A percentile compares a stretch with the other conserved stretches of the same genome.
Evolutionary conservation across 768 basidiomycete species (phyloP).

Genomic region (Tubosaeta sp.): DNA sequence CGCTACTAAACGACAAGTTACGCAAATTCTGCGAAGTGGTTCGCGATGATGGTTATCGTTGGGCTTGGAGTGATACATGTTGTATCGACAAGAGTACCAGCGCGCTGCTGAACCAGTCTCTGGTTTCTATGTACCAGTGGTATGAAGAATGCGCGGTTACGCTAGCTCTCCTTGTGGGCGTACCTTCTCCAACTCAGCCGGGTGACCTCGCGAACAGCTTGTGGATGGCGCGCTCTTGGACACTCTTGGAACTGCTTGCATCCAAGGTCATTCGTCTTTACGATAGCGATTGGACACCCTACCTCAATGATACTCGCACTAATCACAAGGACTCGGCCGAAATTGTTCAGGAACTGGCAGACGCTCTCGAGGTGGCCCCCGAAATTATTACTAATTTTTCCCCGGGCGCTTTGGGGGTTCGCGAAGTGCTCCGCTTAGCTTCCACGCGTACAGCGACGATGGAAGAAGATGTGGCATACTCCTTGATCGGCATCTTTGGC

Average conservation of each 20-base stretch:
- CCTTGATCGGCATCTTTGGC: conserved; percentile 6
- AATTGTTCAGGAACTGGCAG: conserved; percentile 6
- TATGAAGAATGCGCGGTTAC: conserved; percentile 7
- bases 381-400: conserved; percentile 6
- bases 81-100: conserved; percentile 7
- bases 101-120: conserved; percentile 1
- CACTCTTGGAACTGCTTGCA: conserved; percentile 10
- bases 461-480: conserved; percentile 7
- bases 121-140: conserved; percentile 10
- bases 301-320: conserved; percentile 1
- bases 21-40: conserved; percentile 9
- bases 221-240: conserved; percentile 13
- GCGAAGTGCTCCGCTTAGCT: conserved; percentile 6
- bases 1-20: conserved; percentile 4
- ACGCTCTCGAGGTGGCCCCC: conserved; percentile 3
- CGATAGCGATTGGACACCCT: conserved; percentile 10
- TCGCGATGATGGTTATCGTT: conserved; percentile 6
- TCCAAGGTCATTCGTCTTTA: conserved; percentile 10
- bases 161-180: conserved; percentile 1
- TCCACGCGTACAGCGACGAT: conserved; percentile 5
- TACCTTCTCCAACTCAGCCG: conserved; percentile 1
- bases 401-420: not conserved
- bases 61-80: conserved; percentile 14
- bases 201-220: conserved; percentile 2
- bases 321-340: conserved; percentile 9